Evolutionary conservation across 768 basidiomycete species (phyloP).

Genomic region (Lactarius trivialis): DNA sequence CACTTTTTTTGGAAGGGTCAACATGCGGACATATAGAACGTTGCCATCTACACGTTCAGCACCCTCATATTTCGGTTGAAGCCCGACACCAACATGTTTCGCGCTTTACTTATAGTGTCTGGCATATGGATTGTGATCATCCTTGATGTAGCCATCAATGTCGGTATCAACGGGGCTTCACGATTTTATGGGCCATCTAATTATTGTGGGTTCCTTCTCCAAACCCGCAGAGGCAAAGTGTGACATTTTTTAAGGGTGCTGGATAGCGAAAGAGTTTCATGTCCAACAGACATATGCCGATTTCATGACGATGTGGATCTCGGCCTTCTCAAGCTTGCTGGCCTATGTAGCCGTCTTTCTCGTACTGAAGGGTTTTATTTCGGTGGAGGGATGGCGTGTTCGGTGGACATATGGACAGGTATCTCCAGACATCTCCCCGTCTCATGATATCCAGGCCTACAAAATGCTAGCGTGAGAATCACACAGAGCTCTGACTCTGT

Average conservation of each 20-base stretch:
- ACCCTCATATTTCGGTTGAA: constrained; percentile 33
- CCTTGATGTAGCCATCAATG: constrained; percentile 36
- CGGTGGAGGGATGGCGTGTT: constrained; percentile 30
- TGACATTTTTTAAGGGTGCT: constrained; percentile 39
- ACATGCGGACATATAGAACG: constrained; percentile 25
- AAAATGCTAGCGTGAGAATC: constrained; percentile 43
- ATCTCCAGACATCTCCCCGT: background rate
- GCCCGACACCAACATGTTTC: constrained; percentile 27
- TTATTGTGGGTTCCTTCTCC: constrained; percentile 31
- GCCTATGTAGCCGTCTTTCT: constrained; percentile 43
- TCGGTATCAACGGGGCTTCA: constrained; percentile 32
- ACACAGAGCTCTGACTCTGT: background rate
- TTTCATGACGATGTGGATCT: constrained; percentile 48
- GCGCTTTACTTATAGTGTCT: constrained; percentile 31
- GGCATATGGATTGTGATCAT: constrained; percentile 37
- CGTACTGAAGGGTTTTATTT: constrained; percentile 35
- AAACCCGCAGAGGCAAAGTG: background rate
- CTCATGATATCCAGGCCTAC: constrained; percentile 33
- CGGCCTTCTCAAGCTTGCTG: constrained; percentile 37
- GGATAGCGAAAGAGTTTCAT: constrained; percentile 36
- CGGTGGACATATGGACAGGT: constrained; percentile 22
- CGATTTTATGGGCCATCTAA: constrained; percentile 37
- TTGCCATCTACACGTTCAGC: constrained; percentile 37
- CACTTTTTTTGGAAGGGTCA: background rate
- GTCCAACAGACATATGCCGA: constrained; percentile 41